phyloP scores from a whole-genome alignment of 1,284 basidiomycete genomes.

The Chondrostereum purpureum region DNA sequence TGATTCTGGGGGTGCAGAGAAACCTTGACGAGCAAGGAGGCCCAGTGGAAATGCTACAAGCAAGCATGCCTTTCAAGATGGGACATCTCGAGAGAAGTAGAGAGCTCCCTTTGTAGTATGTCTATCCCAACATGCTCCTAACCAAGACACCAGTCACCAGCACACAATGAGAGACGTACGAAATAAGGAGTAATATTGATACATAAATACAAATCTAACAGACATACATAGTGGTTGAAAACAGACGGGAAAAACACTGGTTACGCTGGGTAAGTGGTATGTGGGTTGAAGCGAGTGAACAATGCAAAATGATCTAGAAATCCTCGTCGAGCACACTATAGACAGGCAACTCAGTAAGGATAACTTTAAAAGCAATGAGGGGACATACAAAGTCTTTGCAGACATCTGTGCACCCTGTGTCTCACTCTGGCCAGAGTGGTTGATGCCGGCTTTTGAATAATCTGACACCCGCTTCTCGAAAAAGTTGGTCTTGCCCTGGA shows the following conservation, averaged over 20 bases:
- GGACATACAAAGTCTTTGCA: conserved; percentile 1
- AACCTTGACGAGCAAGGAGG: too few species aligned
- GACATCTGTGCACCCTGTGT: neutral
- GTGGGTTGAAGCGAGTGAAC: neutral
- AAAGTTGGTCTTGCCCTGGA: conserved; percentile 52
- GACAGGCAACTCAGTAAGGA: neutral
- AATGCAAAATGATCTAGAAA: neutral
- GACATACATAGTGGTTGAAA: too few species aligned
- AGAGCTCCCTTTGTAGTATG: too few species aligned
- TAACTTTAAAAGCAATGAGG: neutral
- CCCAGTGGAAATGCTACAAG: too few species aligned
- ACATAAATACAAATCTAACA: neutral
- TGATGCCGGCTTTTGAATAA: conserved; percentile 50
- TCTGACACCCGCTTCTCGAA: conserved; percentile 61
- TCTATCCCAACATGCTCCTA: too few species aligned
- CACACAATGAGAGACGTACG: too few species aligned
- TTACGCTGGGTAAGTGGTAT: neutral
- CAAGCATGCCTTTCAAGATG: too few species aligned
- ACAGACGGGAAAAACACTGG: neutral
- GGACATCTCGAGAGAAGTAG: too few species aligned
- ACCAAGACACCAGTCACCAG: too few species aligned
- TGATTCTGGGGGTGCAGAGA: too few species aligned
- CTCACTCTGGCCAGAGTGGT: conserved; percentile 1
- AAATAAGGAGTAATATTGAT: neutral
- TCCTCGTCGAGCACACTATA: conserved; percentile 3